Evolutionary conservation across 1,284 basidiomycete genomes (phyloP), one percentile per base, ranked within the genome.

Genomic region (Microbotryum intermedium): DNA sequence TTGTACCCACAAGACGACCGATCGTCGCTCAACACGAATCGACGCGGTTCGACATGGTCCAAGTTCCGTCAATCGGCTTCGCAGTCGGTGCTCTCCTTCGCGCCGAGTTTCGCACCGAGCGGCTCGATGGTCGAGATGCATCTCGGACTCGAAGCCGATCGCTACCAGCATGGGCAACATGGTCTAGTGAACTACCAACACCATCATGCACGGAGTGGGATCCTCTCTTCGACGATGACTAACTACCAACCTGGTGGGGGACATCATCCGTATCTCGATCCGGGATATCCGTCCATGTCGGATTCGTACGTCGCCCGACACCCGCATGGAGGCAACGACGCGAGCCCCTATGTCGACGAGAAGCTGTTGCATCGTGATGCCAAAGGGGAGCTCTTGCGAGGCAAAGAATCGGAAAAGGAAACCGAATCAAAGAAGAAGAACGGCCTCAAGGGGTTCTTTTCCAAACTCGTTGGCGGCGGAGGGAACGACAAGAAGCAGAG

Each of bases 71-170:
- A 65, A 34, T 61, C 48, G 60, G 69, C 57, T 21, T 65, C 30
- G 47, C 68, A 65, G 51, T 72, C 66, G 23, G 70, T 70, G 20
- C 44, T 69, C 39, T 75, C 74, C 21, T 66, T 74, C 25, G 70
- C 73, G 53, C 70, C 70, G 30, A 74, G 72, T 45, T 70, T 75
- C 39, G 72, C 74, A 43, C 72, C 72, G 43, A 74, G 72, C 28
- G 76, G 74, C 16, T 70, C 68, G 25, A 76, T 77, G 74, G 65
- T 76, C 60, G 75, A 77, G 53, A 77, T 77, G 76, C 75, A 77
- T 52, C 67, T 77, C 13, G 75, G 71, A 5, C 64, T 75, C 28
- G 34, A 39, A 39, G 34, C 34, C 13, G 34, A 39, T 39, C 34
- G 34, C 4, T 39, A 39, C 34, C 34, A 39, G 18, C 34, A 39